Evolutionary conservation across 2,329 filamentous ascomycete species (phyloP).

Genomic region (Ceratocystis eucalypticola): DNA sequence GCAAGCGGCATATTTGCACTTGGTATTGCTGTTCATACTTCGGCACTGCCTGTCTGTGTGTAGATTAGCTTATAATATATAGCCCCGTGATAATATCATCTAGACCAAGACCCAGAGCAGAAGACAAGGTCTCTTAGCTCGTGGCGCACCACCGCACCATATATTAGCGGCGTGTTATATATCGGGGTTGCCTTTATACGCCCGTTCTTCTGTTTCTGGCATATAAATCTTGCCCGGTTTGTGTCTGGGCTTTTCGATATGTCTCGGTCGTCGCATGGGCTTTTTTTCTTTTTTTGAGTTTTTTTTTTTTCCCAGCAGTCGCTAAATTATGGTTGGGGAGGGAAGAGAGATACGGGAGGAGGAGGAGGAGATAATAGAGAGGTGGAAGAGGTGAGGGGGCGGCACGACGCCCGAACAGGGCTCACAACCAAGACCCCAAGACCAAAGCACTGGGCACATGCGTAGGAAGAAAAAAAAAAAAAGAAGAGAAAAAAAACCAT

Average conservation of each 20-base stretch:
- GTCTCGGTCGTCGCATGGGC: no score
- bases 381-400: not conserved
- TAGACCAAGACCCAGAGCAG: no score
- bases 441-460: not conserved
- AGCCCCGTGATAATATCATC: not conserved
- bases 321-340: not conserved
- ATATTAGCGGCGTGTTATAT: not conserved
- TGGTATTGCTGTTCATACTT: not conserved
- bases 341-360: not conserved
- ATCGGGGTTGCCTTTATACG: not conserved
- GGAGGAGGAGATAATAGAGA: not conserved
- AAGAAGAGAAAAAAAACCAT: no score
- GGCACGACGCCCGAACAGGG: not conserved
- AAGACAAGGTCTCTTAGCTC: no score
- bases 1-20: not conserved
- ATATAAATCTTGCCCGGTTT: not conserved
- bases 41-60: constrained; percentile 1
- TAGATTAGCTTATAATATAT: not conserved
- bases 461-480: not conserved
- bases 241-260: not conserved
- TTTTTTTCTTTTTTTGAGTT: not conserved
- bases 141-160: not conserved
- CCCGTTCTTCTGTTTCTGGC: not conserved
- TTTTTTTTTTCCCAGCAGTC: not conserved
- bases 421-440: not conserved